A percentile compares a stretch with the other conserved stretches of the same genome.
These are phyloP conservation scores for Arthrobotrys sphaeroides DNA, from an alignment of 2,329 filamentous ascomycete genomes.

Conservation along the genomic window DNA sequence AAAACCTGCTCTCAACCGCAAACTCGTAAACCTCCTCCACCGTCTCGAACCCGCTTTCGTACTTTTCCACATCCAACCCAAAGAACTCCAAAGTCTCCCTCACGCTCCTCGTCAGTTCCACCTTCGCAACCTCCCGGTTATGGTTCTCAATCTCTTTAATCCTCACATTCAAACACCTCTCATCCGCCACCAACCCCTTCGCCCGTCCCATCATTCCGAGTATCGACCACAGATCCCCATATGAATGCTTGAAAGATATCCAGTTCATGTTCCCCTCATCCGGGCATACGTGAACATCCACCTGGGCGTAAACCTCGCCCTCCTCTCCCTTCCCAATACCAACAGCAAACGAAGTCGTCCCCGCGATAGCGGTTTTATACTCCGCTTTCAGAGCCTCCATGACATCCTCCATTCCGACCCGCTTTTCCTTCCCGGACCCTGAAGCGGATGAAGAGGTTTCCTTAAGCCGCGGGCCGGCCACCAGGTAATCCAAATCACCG, in stretches of 20 bases:
- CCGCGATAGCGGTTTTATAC: background rate
- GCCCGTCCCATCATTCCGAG: slow-evolving; percentile 72
- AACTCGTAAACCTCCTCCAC: slow-evolving; percentile 72
- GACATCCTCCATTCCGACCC: background rate
- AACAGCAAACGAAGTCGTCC: slow-evolving; percentile 65
- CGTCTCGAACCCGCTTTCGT: slow-evolving; percentile 67
- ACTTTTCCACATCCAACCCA: slow-evolving; percentile 67
- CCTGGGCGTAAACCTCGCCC: slow-evolving; percentile 68
- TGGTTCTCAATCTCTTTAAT: slow-evolving; percentile 73
- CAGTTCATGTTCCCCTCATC: slow-evolving; percentile 66
- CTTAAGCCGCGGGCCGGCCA: slow-evolving; percentile 65
- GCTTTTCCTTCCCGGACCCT: background rate
- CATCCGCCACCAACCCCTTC: slow-evolving; percentile 73
- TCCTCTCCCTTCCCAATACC: slow-evolving; percentile 56
- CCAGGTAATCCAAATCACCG: slow-evolving; percentile 78
- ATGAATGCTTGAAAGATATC: slow-evolving; percentile 74
- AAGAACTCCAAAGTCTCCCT: slow-evolving; percentile 70
- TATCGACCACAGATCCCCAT: slow-evolving; percentile 76
- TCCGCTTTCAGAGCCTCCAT: slow-evolving; percentile 27
- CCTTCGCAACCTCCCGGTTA: slow-evolving; percentile 68
- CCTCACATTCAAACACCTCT: slow-evolving; percentile 72
- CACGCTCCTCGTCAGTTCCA: slow-evolving; percentile 71
- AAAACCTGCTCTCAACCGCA: slow-evolving; percentile 69
- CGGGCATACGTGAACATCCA: slow-evolving; percentile 72
- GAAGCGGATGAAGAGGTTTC: too few species aligned